Evolutionary conservation across 805 yeast genomes (phyloP).

Genomic region (Kluyveromyces dobzhanskii): DNA sequence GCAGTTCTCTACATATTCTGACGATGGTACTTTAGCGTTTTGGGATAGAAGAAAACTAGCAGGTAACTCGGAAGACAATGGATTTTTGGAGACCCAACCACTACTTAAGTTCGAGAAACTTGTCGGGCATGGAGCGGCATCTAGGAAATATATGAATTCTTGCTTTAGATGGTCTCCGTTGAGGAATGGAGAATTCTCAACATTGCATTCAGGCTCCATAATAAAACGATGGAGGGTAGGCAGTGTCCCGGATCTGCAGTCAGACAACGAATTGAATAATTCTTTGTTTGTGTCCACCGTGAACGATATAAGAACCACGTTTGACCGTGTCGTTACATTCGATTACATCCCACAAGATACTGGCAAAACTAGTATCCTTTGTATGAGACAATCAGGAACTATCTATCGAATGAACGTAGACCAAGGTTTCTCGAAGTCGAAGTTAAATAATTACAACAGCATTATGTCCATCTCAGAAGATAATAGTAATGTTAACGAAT

Average conservation of each 20-base stretch:
- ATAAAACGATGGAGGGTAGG: constrained; percentile 79
- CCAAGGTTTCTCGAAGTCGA: constrained; percentile 55
- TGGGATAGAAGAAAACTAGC: constrained; percentile 69
- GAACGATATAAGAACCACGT: constrained; percentile 63
- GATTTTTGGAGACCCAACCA: constrained; percentile 41
- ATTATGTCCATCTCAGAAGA: constrained; percentile 43
- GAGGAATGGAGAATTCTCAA: constrained; percentile 65
- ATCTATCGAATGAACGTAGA: constrained; percentile 69
- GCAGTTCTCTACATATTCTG: constrained; percentile 67
- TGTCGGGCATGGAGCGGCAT: constrained; percentile 45
- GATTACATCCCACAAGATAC: constrained; percentile 64
- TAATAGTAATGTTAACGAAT: constrained; percentile 22
- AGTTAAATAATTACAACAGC: constrained; percentile 64
- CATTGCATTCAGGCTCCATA: constrained; percentile 68
- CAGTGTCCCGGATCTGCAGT: constrained; percentile 32
- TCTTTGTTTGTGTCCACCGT: constrained; percentile 69
- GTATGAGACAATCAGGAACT: constrained; percentile 88
- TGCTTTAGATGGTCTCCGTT: constrained; percentile 63
- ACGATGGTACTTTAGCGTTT: constrained; percentile 74
- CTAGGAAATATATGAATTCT: constrained; percentile 51
- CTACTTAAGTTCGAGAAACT: constrained; percentile 52
- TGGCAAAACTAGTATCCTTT: constrained; percentile 58
- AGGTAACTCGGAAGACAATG: constrained; percentile 17
- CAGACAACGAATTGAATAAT: constrained; percentile 28
- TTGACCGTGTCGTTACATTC: constrained; percentile 75